Percentiles rank a stretch among this genome's conserved stretches.
Conservation (phyloP, 2,329 filamentous ascomycete species). For the Macrophomina tecta region DNA sequence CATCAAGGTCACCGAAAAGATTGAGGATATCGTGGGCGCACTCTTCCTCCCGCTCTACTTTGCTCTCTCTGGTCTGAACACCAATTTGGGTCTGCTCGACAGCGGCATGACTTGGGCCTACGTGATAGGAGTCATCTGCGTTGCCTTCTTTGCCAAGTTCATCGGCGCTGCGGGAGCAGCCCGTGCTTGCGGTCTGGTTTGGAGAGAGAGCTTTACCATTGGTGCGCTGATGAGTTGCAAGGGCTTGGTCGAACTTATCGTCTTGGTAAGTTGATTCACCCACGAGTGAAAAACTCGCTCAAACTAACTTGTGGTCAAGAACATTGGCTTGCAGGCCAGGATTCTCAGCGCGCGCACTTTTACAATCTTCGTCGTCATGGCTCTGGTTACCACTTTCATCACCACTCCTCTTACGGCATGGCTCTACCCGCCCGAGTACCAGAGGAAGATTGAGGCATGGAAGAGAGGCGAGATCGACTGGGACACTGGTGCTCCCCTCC, state of each 20-base stretch:
- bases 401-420: slow-evolving; percentile 77
- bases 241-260: slow-evolving; percentile 91
- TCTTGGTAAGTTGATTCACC: slow-evolving; percentile 67
- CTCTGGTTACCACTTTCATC: slow-evolving; percentile 80
- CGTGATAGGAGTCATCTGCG: slow-evolving; percentile 78
- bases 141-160: slow-evolving; percentile 87
- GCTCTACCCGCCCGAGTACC: slow-evolving; percentile 80
- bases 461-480: slow-evolving; percentile 90
- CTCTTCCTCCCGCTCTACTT: slow-evolving; percentile 92
- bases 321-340: slow-evolving; percentile 81
- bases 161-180: slow-evolving; percentile 82
- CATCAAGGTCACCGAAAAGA: slow-evolving; percentile 90
- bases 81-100: slow-evolving; percentile 83
- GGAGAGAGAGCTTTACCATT: slow-evolving; percentile 88
- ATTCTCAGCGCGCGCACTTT: slow-evolving; percentile 84
- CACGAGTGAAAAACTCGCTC: too few relatives aligned
- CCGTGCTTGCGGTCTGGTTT: slow-evolving; percentile 75
- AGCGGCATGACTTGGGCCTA: slow-evolving; percentile 87
- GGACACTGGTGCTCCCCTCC: slow-evolving; percentile 66
- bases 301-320: slow-evolving; percentile 49
- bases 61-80: slow-evolving; percentile 86
- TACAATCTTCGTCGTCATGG: slow-evolving; percentile 95
- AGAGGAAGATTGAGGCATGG: slow-evolving; percentile 74
- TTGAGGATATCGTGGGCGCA: slow-evolving; percentile 86
- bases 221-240: slow-evolving; percentile 96